Percentiles rank a stretch among this genome's conserved stretches.
phyloP scores from a whole-genome alignment of 108 stramenopile species.

The Schizochytrium sp. region DNA sequence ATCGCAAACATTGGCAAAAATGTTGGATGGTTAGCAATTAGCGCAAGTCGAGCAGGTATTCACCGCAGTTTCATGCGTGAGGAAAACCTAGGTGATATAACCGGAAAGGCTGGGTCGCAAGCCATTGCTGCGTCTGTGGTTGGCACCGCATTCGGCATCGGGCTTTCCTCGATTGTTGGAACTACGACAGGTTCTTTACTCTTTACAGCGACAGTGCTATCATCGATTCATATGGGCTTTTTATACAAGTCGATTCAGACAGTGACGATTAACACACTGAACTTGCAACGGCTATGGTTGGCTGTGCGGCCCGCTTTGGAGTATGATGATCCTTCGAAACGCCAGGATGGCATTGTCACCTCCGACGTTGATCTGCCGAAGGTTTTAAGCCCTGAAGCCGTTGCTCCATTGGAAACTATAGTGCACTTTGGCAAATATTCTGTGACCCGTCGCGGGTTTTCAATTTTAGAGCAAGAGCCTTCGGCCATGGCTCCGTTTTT shows the following conservation, averaged over 20 bases:
- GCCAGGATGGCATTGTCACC: neutral
- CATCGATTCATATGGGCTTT: constrained; percentile 81
- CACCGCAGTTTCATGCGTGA: constrained; percentile 83
- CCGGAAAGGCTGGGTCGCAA: constrained; percentile 94
- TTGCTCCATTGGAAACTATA: neutral
- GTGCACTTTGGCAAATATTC: constrained; percentile 51
- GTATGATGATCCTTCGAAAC: neutral
- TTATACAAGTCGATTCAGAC: constrained; percentile 83
- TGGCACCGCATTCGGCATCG: constrained; percentile 89
- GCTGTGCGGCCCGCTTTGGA: neutral
- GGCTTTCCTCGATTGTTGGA: constrained; percentile 78
- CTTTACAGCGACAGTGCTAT: constrained; percentile 76
- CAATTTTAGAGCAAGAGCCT: neutral
- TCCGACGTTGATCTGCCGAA: neutral
- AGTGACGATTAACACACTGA: constrained; percentile 83
- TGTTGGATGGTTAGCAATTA: constrained; percentile 88
- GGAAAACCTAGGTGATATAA: constrained; percentile 93
- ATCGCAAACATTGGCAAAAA: constrained; percentile 97
- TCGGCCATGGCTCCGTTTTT: no score
- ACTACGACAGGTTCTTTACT: constrained; percentile 69
- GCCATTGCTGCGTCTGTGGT: constrained; percentile 85
- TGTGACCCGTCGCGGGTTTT: neutral
- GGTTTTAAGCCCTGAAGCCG: constrained; percentile 5
- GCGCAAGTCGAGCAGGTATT: constrained; percentile 89
- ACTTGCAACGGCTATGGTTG: constrained; percentile 63